Conservation (phyloP, 352 stramenopile genomes). For the Bremia lactucae region DNA sequence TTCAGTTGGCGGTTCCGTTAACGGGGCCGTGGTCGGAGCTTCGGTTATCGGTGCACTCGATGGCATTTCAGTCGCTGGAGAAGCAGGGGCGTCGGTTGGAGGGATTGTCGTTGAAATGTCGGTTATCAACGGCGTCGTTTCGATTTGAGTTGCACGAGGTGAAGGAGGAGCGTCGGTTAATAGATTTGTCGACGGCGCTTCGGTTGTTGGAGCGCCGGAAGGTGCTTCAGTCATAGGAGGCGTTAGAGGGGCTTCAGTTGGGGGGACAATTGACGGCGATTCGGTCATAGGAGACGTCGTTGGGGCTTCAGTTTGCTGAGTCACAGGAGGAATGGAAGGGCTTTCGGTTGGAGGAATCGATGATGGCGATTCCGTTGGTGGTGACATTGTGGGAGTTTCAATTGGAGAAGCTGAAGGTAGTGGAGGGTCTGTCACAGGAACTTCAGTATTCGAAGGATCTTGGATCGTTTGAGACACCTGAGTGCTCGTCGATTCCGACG, state of each 20-base stretch:
- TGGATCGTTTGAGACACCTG: no score
- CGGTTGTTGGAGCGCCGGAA: background rate
- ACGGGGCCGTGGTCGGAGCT: background rate
- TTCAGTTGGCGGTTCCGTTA: background rate
- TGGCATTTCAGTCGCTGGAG: background rate
- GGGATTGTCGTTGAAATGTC: background rate
- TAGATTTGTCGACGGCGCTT: no score
- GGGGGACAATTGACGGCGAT: no score
- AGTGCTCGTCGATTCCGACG: background rate
- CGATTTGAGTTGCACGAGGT: no score
- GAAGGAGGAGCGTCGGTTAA: no score
- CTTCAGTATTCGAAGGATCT: background rate
- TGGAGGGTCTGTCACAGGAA: background rate
- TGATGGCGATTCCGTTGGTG: background rate
- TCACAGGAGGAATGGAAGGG: no score
- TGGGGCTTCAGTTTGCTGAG: slow-evolving; percentile 2
- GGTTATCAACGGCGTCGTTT: no score
- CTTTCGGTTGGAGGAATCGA: no score
- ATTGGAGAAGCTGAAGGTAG: no score
- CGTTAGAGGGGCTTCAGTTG: background rate
- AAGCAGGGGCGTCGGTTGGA: background rate
- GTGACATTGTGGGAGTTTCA: background rate
- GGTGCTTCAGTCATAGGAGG: slow-evolving; percentile 1
- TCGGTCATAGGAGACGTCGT: slow-evolving; percentile 1
- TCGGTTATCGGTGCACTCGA: background rate